Conservation (phyloP, 2,329 filamentous ascomycete genomes). For the Colletotrichum agaves region DNA sequence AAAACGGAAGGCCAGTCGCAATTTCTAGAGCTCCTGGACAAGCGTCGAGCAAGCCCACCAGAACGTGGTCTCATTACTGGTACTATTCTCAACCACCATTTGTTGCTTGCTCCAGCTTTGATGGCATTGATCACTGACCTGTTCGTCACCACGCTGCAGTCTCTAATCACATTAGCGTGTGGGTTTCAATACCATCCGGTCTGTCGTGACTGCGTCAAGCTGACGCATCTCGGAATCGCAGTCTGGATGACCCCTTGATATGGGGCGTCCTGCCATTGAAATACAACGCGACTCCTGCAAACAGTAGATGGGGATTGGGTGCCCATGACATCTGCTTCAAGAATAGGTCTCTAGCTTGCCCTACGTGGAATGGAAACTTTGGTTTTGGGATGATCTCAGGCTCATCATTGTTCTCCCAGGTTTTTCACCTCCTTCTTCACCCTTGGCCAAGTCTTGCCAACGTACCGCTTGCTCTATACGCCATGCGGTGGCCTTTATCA, state of each 20-base stretch:
- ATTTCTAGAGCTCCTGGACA: slow-evolving; percentile 81
- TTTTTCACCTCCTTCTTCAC: slow-evolving; percentile 82
- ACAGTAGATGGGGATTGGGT: slow-evolving; percentile 88
- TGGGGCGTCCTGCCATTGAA: slow-evolving; percentile 88
- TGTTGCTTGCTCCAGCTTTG: background rate
- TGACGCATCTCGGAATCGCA: slow-evolving; percentile 50
- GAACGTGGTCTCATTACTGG: slow-evolving; percentile 83
- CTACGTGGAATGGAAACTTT: background rate
- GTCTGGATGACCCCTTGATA: slow-evolving; percentile 91
- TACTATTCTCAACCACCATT: slow-evolving; percentile 21
- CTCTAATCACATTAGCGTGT: slow-evolving; percentile 91
- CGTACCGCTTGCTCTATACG: slow-evolving; percentile 84
- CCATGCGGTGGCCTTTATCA: slow-evolving; percentile 87
- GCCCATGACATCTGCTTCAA: slow-evolving; percentile 97
- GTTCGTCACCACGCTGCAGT: slow-evolving; percentile 59
- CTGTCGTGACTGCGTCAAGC: slow-evolving; percentile 31
- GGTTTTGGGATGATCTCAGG: slow-evolving; percentile 25
- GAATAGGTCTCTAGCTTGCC: slow-evolving; percentile 68
- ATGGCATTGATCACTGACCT: slow-evolving; percentile 14
- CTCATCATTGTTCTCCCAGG: slow-evolving; percentile 54
- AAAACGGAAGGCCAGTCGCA: slow-evolving; percentile 80
- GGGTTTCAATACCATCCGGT: slow-evolving; percentile 55
- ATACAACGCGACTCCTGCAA: slow-evolving; percentile 77
- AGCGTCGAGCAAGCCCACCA: slow-evolving; percentile 72
- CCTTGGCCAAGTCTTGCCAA: slow-evolving; percentile 89